Conservation (phyloP, 768 basidiomycete species). For the Lactarius trivialis region DNA sequence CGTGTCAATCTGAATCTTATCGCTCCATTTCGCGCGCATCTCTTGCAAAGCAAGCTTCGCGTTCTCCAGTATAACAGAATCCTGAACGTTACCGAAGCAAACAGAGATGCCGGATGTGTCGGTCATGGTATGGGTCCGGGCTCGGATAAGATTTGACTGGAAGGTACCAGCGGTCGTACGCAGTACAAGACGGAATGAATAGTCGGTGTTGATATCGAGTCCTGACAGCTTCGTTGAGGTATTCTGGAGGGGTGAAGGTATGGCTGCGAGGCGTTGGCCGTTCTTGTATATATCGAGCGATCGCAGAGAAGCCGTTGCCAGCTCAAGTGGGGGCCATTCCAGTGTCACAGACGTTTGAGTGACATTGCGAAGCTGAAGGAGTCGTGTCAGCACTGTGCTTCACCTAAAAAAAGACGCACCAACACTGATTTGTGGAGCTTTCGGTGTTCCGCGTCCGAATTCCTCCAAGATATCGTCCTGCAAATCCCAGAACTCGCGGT, state of each 20-base stretch:
- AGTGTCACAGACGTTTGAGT: conserved; percentile 97
- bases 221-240: conserved; percentile 85
- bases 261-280: conserved; percentile 77
- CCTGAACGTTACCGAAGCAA: conserved; percentile 88
- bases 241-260: conserved; percentile 75
- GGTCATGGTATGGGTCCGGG: conserved; percentile 89
- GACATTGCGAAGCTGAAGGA: conserved; percentile 70
- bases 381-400: neutral
- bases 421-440: conserved; percentile 69
- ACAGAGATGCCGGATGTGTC: conserved; percentile 94
- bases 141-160: conserved; percentile 75
- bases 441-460: conserved; percentile 64
- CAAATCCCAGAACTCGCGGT: conserved; percentile 75
- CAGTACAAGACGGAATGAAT: conserved; percentile 90
- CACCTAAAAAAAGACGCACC: conserved; percentile 20
- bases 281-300: conserved; percentile 93
- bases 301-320: conserved; percentile 81
- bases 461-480: conserved; percentile 73
- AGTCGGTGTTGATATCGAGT: conserved; percentile 75
- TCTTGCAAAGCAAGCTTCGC: conserved; percentile 72
- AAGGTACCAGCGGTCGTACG: conserved; percentile 89
- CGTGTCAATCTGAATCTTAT: conserved; percentile 94
- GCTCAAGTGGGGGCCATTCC: conserved; percentile 84
- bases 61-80: conserved; percentile 67
- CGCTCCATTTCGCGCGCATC: conserved; percentile 88